phyloP scores from a whole-genome alignment of 345 rosid genomes.

The Syzygium jambos region DNA sequence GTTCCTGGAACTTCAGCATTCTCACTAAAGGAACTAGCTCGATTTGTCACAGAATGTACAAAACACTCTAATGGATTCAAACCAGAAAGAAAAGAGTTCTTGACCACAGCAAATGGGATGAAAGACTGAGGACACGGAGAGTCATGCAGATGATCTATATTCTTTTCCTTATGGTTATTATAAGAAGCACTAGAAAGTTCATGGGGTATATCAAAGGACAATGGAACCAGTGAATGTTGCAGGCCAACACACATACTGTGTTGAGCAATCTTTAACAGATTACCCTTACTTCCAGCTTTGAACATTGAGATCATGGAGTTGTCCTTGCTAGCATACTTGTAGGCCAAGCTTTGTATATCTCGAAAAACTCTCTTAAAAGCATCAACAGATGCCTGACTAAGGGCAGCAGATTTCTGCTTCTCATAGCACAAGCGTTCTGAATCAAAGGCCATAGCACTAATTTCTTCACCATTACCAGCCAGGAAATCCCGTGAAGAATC shows the following conservation, averaged over 20 bases:
- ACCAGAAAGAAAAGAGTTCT: conserved; percentile 65
- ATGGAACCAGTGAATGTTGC: conserved; percentile 68
- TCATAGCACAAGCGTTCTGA: conserved; percentile 36
- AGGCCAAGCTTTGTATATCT: conserved; percentile 65
- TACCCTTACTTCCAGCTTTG: conserved; percentile 95
- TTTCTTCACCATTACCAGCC: conserved; percentile 31
- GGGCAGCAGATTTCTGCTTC: conserved; percentile 71
- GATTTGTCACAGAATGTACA: conserved; percentile 73
- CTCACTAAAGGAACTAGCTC: conserved; percentile 82
- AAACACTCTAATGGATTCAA: conserved; percentile 79
- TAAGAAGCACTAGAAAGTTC: conserved; percentile 59
- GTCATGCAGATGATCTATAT: conserved; percentile 3
- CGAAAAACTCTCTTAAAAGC: conserved; percentile 67
- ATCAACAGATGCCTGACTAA: conserved; percentile 65
- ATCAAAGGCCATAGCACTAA: conserved; percentile 23
- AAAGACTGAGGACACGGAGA: conserved; percentile 35
- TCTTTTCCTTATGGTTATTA: conserved; percentile 36
- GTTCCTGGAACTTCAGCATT: conserved; percentile 98
- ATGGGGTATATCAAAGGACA: conserved; percentile 76
- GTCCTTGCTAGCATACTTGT: conserved; percentile 44
- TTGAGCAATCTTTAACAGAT: conserved; percentile 63
- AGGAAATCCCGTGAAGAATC: conserved; percentile 54
- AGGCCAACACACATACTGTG: conserved; percentile 89
- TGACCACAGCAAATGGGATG: conserved; percentile 69
- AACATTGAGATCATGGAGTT: conserved; percentile 74